These are phyloP conservation scores for Pyrus bretschneideri DNA, from an alignment of 306 rosid species.

Conservation along the genomic window DNA sequence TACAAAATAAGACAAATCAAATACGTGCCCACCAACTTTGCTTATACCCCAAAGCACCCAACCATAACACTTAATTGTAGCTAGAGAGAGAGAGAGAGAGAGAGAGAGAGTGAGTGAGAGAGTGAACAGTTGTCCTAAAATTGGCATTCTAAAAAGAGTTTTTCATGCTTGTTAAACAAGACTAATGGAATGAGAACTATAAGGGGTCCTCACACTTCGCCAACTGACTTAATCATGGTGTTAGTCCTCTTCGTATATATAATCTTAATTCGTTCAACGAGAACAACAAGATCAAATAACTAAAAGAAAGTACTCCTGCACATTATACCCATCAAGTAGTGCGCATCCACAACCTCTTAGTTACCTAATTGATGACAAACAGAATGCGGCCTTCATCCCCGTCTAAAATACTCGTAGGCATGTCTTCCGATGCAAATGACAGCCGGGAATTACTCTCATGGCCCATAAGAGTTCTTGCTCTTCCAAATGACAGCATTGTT, in stretches of 20 bases:
- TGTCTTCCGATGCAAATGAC: constrained; percentile 54
- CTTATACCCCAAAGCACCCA: constrained; percentile 94
- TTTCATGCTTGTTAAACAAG: constrained; percentile 84
- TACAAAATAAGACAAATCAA: constrained; percentile 73
- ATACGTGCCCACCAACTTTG: constrained; percentile 75
- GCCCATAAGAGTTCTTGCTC: constrained; percentile 68
- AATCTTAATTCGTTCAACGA: constrained; percentile 33
- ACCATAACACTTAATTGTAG: constrained; percentile 61
- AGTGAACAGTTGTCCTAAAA: background rate
- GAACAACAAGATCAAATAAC: constrained; percentile 22
- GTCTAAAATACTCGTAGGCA: constrained; percentile 62
- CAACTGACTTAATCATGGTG: constrained; percentile 68
- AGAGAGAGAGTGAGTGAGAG: background rate
- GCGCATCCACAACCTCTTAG: background rate
- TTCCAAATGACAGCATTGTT: constrained; percentile 63
- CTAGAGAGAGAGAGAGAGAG: constrained; percentile 12
- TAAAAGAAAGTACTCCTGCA: background rate
- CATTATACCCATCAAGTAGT: background rate
- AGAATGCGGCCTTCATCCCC: constrained; percentile 43
- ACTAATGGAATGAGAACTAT: constrained; percentile 41
- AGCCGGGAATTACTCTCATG: constrained; percentile 73
- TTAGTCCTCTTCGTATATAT: constrained; percentile 31
- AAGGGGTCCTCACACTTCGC: constrained; percentile 52
- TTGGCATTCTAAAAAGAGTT: constrained; percentile 30
- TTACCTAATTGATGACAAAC: background rate